A percentile compares a stretch with the other conserved stretches of the same genome.
Conservation (phyloP, 345 rosid species). For the Gossypium herbaceum region DNA sequence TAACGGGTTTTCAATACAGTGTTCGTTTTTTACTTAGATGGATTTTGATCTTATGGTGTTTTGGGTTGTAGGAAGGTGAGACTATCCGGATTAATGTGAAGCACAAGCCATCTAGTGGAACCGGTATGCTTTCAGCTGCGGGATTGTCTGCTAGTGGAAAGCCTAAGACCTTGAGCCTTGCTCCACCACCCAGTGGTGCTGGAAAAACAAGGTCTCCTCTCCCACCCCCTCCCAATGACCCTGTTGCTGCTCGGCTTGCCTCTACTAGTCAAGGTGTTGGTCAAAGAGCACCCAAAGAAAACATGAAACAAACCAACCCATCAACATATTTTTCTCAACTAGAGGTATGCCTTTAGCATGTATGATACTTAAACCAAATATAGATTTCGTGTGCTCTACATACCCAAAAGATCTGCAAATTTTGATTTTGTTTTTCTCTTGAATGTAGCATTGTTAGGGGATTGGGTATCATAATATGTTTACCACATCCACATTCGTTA, state of each 20-base stretch:
- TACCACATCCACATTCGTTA: not conserved
- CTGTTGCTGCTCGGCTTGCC: conserved; percentile 47
- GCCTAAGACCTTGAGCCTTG: conserved; percentile 58
- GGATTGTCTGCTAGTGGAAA: conserved; percentile 54
- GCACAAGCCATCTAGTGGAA: conserved; percentile 72
- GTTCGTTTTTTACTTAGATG: not conserved
- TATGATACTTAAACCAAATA: not conserved
- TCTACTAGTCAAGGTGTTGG: conserved; percentile 30
- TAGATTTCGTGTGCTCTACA: not conserved
- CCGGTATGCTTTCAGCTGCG: conserved; percentile 98
- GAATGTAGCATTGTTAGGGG: not conserved
- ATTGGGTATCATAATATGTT: not conserved
- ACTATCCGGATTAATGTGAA: conserved; percentile 96
- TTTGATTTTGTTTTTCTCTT: not conserved
- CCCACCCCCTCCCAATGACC: conserved; percentile 96
- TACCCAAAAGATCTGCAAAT: not conserved
- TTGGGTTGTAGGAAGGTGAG: conserved; percentile 82
- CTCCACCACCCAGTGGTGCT: conserved; percentile 71
- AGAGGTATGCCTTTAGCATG: conserved; percentile 44
- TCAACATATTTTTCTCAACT: conserved; percentile 70
- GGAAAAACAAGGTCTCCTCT: conserved; percentile 70
- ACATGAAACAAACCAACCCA: conserved; percentile 42
- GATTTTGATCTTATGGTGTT: conserved; percentile 15
- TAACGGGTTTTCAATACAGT: not conserved
- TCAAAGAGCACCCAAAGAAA: conserved; percentile 29